Percentiles rank a stretch among this genome's conserved stretches.
Evolutionary conservation across 2,329 filamentous ascomycete genomes (phyloP).

Genomic region (Claviceps arundinis): DNA sequence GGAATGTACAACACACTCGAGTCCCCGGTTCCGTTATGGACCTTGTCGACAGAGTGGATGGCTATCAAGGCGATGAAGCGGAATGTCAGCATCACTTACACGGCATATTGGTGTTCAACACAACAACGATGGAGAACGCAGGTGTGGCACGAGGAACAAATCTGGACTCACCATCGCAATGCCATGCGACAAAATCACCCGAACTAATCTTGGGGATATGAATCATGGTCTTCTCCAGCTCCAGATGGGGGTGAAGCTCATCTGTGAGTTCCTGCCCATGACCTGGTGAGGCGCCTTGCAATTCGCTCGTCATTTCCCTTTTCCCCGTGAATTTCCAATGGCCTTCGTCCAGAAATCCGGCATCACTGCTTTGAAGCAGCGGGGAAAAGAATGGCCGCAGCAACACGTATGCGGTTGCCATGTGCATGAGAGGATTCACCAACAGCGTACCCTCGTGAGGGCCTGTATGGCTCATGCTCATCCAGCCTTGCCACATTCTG

Average conservation of each 20-base stretch:
- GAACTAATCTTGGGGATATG: conserved; percentile 54
- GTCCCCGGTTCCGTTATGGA: conserved; percentile 58
- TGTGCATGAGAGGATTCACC: conserved; percentile 64
- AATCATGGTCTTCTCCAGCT: conserved; percentile 54
- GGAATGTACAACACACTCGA: conserved; percentile 85
- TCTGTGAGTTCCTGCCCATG: conserved; percentile 57
- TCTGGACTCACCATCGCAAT: conserved; percentile 51
- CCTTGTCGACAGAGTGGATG: conserved; percentile 73
- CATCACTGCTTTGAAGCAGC: conserved; percentile 13
- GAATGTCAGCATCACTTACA: neutral
- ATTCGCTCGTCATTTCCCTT: conserved; percentile 36
- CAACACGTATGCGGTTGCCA: conserved; percentile 67
- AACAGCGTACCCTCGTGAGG: conserved; percentile 68
- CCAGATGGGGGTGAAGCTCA: conserved; percentile 58
- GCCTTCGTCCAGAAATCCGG: conserved; percentile 29
- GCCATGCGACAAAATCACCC: conserved; percentile 74
- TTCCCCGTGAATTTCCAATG: conserved; percentile 48
- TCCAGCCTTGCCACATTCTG: conserved; percentile 82
- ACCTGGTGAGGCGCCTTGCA: conserved; percentile 60
- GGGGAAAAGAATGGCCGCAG: conserved; percentile 72
- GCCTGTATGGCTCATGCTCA: conserved; percentile 60
- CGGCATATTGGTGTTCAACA: neutral
- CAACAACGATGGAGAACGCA: neutral
- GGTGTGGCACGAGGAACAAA: neutral
- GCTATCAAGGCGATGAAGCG: conserved; percentile 15